A percentile compares a stretch with the other conserved stretches of the same genome.
These are phyloP conservation scores for Auriscalpium orientale DNA, from an alignment of 768 basidiomycete genomes.

Conservation along the genomic window DNA sequence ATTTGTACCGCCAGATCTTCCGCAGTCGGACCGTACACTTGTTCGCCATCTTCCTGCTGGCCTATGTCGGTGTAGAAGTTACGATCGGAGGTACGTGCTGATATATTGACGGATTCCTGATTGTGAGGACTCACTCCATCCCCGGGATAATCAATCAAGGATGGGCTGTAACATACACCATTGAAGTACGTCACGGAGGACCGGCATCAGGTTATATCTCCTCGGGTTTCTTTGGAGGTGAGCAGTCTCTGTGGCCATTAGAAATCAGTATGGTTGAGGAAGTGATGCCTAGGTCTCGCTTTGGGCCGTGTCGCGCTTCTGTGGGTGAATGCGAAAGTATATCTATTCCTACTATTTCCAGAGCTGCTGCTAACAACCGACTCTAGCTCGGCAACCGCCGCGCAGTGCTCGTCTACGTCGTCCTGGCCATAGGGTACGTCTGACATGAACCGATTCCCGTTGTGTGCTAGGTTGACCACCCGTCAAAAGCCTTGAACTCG, in stretches of 20 bases:
- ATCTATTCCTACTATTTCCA: not conserved
- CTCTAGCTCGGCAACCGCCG: constrained; percentile 29
- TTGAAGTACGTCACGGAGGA: constrained; percentile 37
- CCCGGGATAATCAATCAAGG: constrained; percentile 21
- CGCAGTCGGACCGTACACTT: constrained; percentile 31
- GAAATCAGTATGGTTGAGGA: too few relatives aligned
- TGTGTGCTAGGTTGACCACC: not conserved
- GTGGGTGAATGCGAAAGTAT: constrained; percentile 39
- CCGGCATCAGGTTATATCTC: constrained; percentile 42
- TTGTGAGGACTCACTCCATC: too few relatives aligned
- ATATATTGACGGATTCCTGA: not conserved
- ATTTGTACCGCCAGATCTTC: constrained; percentile 41
- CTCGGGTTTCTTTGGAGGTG: constrained; percentile 40
- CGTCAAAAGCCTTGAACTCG: constrained; percentile 37
- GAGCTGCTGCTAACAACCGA: not conserved
- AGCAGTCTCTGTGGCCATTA: not conserved
- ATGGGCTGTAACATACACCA: constrained; percentile 45
- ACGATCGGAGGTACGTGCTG: constrained; percentile 28
- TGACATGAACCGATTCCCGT: not conserved
- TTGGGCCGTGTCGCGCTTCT: constrained; percentile 46
- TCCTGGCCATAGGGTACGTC: constrained; percentile 30
- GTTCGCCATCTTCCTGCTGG: constrained; percentile 34
- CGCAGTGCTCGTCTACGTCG: constrained; percentile 29
- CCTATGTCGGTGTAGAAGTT: constrained; percentile 36
- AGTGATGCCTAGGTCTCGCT: constrained; percentile 31